Evolutionary conservation across 495 filamentous ascomycete genomes (phyloP), one percentile per base, ranked within the genome.

Genomic region (Neurospora sp.): DNA sequence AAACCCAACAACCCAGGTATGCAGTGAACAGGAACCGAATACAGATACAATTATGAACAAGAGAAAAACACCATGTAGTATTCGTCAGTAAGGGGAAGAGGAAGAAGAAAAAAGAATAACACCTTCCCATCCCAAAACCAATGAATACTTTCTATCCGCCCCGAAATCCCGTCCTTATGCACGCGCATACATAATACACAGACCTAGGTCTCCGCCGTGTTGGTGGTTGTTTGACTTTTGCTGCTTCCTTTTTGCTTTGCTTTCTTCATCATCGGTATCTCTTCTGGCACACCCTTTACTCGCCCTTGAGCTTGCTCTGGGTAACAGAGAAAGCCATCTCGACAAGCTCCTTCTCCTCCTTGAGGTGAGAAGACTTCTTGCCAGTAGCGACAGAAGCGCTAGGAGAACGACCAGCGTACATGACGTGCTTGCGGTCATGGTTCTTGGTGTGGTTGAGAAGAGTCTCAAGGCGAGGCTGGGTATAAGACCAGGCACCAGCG

Each of bases 381-480:
- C 96, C 96, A 69, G 94, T 97, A 54, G 96, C 96, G 59, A 98
- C 95, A 78, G 89, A 92, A 39, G 96, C 94, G 78, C 91, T 95
- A 24, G 94, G 94, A 79, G 92, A 88, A 78, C 96, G 90, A 78
- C 96, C 96, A 59, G 96, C 96, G 84, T 99, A 99, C 89, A 97
- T 92, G 78, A 97, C 93, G 84, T 98, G 94, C 82, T 96, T 94
- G 77, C 91, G 88, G 84, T 94, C 89, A 85, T 99, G 96, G 83
- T 96, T 86, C 83, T 95, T 80, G 4, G 96, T 98, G 73, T 93
- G 79, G 86, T 98, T 98, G 70, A 99, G 86, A 78, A 98, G 83
- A 31, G 94, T 98, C 89, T 99, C 96, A 75, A 99, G 92, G 79
- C 96, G 90, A 24, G 96, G 96, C 85, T 99, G 96, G 39, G 90